A percentile compares a stretch with the other conserved stretches of the same genome.
Conservation (phyloP, 1,284 basidiomycete species). For the Melampsora larici-populina region DNA sequence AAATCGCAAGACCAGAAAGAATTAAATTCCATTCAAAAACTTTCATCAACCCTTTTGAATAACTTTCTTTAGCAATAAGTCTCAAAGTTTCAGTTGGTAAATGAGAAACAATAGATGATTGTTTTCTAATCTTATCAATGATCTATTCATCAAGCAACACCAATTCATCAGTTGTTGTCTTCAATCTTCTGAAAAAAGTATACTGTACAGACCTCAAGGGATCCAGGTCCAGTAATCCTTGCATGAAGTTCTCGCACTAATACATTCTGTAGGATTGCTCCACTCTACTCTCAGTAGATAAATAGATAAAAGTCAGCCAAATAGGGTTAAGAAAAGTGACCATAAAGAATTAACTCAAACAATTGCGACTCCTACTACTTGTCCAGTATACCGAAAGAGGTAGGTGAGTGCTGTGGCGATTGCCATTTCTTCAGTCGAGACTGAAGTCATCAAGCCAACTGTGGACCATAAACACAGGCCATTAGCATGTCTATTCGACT, state of each 20-base stretch:
- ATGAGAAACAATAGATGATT: too few species aligned
- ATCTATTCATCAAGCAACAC: too few species aligned
- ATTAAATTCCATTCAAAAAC: too few species aligned
- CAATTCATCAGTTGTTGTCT: too few species aligned
- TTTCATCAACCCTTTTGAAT: background rate
- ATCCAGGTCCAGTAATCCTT: too few species aligned
- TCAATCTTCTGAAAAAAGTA: too few species aligned
- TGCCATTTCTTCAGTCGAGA: slow-evolving; percentile 49
- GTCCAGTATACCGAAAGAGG: slow-evolving; percentile 52
- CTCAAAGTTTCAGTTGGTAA: background rate
- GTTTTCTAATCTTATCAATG: too few species aligned
- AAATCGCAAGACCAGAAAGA: too few species aligned
- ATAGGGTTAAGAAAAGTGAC: too few species aligned
- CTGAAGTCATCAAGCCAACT: slow-evolving; percentile 50
- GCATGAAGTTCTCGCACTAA: slow-evolving; percentile 6
- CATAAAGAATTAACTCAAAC: slow-evolving; percentile 5
- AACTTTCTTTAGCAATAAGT: background rate
- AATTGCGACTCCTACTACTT: slow-evolving; percentile 51
- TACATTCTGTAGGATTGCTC: slow-evolving; percentile 23
- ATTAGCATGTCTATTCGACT: background rate
- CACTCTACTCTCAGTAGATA: background rate
- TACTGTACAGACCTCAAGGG: too few species aligned
- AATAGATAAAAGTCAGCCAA: too few species aligned
- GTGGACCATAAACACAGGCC: background rate
- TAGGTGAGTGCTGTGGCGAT: slow-evolving; percentile 53